Conservation (phyloP, 2,329 filamentous ascomycete species). For the Penicillium occitanis region DNA sequence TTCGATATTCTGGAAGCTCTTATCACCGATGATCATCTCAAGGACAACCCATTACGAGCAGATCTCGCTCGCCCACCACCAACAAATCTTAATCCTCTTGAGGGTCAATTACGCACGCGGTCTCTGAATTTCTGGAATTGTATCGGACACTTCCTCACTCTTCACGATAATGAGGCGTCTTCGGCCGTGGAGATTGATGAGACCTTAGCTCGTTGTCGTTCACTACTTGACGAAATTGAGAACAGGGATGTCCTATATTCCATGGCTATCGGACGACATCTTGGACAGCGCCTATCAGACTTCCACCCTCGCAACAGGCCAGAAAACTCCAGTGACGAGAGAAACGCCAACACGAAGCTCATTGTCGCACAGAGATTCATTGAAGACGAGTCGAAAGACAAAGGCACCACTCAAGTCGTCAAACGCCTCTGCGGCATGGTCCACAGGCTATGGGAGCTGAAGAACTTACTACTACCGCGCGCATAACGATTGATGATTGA, state of each 20-base stretch:
- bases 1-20: conserved; percentile 75
- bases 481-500: conserved; percentile 15
- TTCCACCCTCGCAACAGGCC: conserved; percentile 58
- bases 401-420: conserved; percentile 73
- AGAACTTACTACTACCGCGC: conserved; percentile 22
- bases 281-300: conserved; percentile 65
- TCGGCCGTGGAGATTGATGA: conserved; percentile 62
- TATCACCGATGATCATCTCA: conserved; percentile 68
- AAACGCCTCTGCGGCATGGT: conserved; percentile 69
- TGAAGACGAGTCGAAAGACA: conserved; percentile 62
- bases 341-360: conserved; percentile 65
- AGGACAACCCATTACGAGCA: conserved; percentile 49
- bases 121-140: conserved; percentile 81
- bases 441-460: conserved; percentile 52
- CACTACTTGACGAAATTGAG: conserved; percentile 74
- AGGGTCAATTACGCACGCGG: conserved; percentile 57
- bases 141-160: conserved; percentile 69
- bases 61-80: conserved; percentile 43
- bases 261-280: conserved; percentile 74
- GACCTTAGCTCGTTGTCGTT: conserved; percentile 64
- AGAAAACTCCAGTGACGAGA: conserved; percentile 62
- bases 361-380: conserved; percentile 70
- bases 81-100: conserved; percentile 37
- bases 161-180: conserved; percentile 59
- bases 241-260: conserved; percentile 90